Conservation (phyloP, 2,329 filamentous ascomycete genomes). For the Boeremia lycopersici region DNA sequence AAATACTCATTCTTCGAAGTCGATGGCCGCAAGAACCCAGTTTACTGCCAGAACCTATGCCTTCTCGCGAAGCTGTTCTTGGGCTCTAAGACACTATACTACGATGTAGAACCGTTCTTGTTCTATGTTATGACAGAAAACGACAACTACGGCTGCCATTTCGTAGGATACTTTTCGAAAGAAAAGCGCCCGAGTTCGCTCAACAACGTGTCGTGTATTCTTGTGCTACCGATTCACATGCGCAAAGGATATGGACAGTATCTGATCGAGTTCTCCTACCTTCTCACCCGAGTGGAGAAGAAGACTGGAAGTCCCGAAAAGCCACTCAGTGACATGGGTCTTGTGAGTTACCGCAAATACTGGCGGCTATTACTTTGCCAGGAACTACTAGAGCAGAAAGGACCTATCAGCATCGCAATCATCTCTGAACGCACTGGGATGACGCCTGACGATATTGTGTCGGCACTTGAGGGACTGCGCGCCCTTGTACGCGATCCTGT, state of each 20-base stretch:
- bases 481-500: conserved; percentile 88
- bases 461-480: conserved; percentile 86
- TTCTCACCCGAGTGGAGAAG: conserved; percentile 88
- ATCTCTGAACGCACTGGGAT: conserved; percentile 92
- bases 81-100: conserved; percentile 98
- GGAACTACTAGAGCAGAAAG: conserved; percentile 70
- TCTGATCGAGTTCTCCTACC: conserved; percentile 97
- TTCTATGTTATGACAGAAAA: conserved; percentile 98
- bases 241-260: conserved; percentile 96
- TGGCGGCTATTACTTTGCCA: conserved; percentile 90
- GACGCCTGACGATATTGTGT: conserved; percentile 95
- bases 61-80: conserved; percentile 94
- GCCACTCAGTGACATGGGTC: conserved; percentile 94
- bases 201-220: conserved; percentile 97
- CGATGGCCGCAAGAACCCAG: conserved; percentile 92
- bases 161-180: conserved; percentile 99
- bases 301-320: conserved; percentile 98
- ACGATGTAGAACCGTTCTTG: conserved; percentile 94
- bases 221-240: conserved; percentile 95
- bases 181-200: conserved; percentile 93
- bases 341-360: conserved; percentile 97
- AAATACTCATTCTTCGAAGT: conserved; percentile 97
- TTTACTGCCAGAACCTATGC: conserved; percentile 98
- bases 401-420: conserved; percentile 61
- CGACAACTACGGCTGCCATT: conserved; percentile 89